Conservation (phyloP, 2,329 filamentous ascomycete species). For the Microcyclospora pomicola region DNA sequence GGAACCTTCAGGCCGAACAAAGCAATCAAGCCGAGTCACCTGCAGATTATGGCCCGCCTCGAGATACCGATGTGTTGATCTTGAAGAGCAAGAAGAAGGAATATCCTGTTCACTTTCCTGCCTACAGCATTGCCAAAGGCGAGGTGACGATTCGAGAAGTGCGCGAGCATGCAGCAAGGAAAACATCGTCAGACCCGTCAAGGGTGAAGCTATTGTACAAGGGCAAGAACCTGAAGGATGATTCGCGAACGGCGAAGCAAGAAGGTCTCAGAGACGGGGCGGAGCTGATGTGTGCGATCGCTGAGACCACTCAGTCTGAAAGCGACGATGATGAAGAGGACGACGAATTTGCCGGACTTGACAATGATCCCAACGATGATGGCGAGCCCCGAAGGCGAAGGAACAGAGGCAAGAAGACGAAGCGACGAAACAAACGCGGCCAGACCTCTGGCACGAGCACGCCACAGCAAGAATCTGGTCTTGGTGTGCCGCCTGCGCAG, state of each 20-base stretch:
- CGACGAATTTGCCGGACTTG: constrained; percentile 22
- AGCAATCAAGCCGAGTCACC: constrained; percentile 23
- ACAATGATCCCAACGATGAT: constrained; percentile 7
- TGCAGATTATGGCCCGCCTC: constrained; percentile 26
- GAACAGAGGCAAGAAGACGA: constrained; percentile 30
- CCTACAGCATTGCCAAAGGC: constrained; percentile 61
- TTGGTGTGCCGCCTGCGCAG: constrained; percentile 21
- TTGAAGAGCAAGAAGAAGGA: constrained; percentile 54
- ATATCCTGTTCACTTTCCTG: constrained; percentile 59
- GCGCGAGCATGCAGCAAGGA: constrained; percentile 50
- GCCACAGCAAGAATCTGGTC: constrained; percentile 22
- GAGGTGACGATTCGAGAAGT: constrained; percentile 55
- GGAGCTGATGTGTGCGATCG: constrained; percentile 47
- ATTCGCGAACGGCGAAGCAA: constrained; percentile 40
- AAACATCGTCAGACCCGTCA: constrained; percentile 46
- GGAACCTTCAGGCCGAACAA: constrained; percentile 23
- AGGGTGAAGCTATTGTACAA: constrained; percentile 60
- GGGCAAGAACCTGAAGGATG: constrained; percentile 55
- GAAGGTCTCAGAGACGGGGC: constrained; percentile 46
- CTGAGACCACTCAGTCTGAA: constrained; percentile 34
- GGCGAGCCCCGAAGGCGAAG: constrained; percentile 27
- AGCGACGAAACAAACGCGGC: constrained; percentile 29
- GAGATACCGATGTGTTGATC: constrained; percentile 56
- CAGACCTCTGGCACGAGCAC: constrained; percentile 21
- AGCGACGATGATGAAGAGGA: constrained; percentile 30